Evolutionary conservation across 2,329 filamentous ascomycete genomes (phyloP).

Genomic region (Trichophyton benhamiae): DNA sequence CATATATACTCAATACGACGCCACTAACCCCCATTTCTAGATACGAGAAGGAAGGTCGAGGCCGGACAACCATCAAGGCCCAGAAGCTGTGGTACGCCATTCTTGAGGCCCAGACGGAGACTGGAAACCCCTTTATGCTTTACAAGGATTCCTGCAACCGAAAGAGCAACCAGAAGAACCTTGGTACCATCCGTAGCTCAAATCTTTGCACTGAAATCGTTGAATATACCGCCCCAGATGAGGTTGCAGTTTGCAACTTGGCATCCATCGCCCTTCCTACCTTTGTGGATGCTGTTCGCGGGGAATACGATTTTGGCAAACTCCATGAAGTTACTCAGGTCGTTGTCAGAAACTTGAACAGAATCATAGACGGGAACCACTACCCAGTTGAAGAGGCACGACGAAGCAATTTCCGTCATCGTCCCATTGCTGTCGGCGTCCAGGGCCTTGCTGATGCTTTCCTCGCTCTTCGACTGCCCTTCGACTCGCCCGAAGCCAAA

Average conservation of each 20-base stretch:
- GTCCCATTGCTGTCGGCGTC: slow-evolving; percentile 91
- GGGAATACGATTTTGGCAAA: slow-evolving; percentile 89
- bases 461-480: slow-evolving; percentile 89
- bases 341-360: slow-evolving; percentile 90
- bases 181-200: slow-evolving; percentile 95
- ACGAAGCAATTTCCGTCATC: slow-evolving; percentile 95
- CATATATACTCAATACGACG: neutral
- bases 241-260: slow-evolving; percentile 97
- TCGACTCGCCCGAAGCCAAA: slow-evolving; percentile 88
- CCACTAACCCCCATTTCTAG: slow-evolving; percentile 27
- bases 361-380: slow-evolving; percentile 95
- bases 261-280: slow-evolving; percentile 86
- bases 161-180: slow-evolving; percentile 99
- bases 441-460: slow-evolving; percentile 97
- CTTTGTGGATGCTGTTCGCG: slow-evolving; percentile 75
- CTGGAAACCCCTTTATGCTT: slow-evolving; percentile 97
- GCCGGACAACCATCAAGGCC: slow-evolving; percentile 83
- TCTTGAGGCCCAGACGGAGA: slow-evolving; percentile 95
- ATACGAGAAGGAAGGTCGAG: slow-evolving; percentile 79
- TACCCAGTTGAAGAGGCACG: slow-evolving; percentile 91
- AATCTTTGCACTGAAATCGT: slow-evolving; percentile 98
- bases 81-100: slow-evolving; percentile 99
- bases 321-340: slow-evolving; percentile 89
- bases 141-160: slow-evolving; percentile 98
- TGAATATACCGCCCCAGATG: slow-evolving; percentile 92